Evolutionary conservation across 371 early-diverging fungal genomes (phyloP).

Genomic region (Smittium mucronatum): DNA sequence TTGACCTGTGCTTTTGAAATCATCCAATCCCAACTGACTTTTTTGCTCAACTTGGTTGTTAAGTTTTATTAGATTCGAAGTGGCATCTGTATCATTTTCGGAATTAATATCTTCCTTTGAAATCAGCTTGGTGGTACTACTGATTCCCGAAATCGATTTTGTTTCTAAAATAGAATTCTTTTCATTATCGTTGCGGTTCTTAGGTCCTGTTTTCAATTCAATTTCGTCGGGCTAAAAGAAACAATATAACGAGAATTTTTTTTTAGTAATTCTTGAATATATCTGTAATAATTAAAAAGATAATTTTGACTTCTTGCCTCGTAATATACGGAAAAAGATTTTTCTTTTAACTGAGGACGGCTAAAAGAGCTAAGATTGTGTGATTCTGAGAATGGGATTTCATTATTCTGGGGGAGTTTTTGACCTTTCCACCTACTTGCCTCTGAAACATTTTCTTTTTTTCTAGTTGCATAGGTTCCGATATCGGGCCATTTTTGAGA

Average conservation of each 20-base stretch:
- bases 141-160: neutral
- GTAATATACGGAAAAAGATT: slow-evolving; percentile 27
- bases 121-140: neutral
- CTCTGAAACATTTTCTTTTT: slow-evolving; percentile 34
- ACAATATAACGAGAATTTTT: no score
- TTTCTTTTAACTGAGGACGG: neutral
- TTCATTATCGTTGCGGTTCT: neutral
- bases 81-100: neutral
- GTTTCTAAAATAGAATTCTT: neutral
- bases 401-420: slow-evolving; percentile 22
- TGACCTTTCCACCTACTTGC: slow-evolving; percentile 33
- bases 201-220: neutral
- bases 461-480: slow-evolving; percentile 29
- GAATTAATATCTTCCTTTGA: neutral
- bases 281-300: neutral
- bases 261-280: no score
- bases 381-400: neutral
- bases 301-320: no score
- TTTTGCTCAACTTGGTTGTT: no score
- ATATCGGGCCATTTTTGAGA: slow-evolving; percentile 30
- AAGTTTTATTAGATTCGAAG: no score
- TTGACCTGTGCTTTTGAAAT: no score
- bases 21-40: no score
- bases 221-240: neutral
- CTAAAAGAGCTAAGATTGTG: neutral